Evolutionary conservation across 2,329 filamentous ascomycete genomes (phyloP).

Genomic region (Aspergillus sp.): DNA sequence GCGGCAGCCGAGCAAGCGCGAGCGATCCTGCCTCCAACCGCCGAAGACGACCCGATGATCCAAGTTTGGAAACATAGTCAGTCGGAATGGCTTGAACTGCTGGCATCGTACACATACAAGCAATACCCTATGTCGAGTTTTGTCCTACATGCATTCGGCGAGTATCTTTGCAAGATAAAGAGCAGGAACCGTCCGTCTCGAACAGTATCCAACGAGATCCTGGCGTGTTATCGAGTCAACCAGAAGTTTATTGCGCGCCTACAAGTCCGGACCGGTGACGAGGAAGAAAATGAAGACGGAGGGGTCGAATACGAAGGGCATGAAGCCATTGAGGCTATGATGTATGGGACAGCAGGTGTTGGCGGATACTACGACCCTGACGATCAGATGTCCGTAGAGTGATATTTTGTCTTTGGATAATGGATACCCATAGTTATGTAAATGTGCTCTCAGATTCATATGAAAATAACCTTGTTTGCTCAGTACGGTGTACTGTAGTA

Average conservation of each 20-base stretch:
- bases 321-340: slow-evolving; percentile 31
- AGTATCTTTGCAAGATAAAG: slow-evolving; percentile 35
- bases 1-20: slow-evolving; percentile 29
- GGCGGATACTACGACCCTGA: slow-evolving; percentile 23
- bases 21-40: slow-evolving; percentile 30
- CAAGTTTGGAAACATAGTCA: slow-evolving; percentile 35
- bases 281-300: slow-evolving; percentile 12
- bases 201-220: slow-evolving; percentile 26
- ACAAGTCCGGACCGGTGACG: slow-evolving; percentile 20
- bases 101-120: slow-evolving; percentile 42
- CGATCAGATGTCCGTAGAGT: slow-evolving; percentile 28
- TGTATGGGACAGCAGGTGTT: slow-evolving; percentile 16
- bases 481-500: background rate
- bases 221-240: slow-evolving; percentile 34
- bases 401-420: slow-evolving; percentile 5
- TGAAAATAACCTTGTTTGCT: background rate
- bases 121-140: slow-evolving; percentile 22
- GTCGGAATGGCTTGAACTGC: slow-evolving; percentile 32
- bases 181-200: slow-evolving; percentile 24
- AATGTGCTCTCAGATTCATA: background rate
- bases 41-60: slow-evolving; percentile 32
- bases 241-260: slow-evolving; percentile 31
- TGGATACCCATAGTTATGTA: background rate
- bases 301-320: slow-evolving; percentile 30
- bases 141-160: slow-evolving; percentile 34